Evolutionary conservation across 2,329 filamentous ascomycete genomes (phyloP).

Genomic region (Neopestalotiopsis sp.): DNA sequence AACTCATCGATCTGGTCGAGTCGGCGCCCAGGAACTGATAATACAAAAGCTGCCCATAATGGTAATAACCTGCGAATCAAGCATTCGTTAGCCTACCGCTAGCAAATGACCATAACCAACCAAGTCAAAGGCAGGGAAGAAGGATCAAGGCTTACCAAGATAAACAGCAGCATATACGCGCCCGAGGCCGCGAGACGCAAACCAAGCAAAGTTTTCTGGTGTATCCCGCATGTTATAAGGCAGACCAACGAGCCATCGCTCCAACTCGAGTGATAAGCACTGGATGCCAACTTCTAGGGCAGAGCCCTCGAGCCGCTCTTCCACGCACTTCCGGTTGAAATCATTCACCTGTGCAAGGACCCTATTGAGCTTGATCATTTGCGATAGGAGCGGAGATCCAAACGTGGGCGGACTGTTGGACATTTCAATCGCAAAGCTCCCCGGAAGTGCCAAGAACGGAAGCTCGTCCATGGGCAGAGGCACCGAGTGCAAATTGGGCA

Average conservation of each 20-base stretch:
- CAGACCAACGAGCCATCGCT: conserved; percentile 40
- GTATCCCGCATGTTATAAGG: conserved; percentile 42
- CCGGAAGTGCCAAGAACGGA: conserved; percentile 34
- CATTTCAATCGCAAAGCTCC: neutral
- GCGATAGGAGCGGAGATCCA: conserved; percentile 34
- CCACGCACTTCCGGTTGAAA: conserved; percentile 38
- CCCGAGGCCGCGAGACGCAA: conserved; percentile 44
- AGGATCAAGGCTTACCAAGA: conserved; percentile 34
- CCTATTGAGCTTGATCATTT: conserved; percentile 44
- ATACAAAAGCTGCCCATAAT: conserved; percentile 51
- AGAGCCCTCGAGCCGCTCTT: conserved; percentile 27
- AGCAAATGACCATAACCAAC: neutral
- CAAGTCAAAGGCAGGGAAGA: neutral
- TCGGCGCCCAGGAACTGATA: conserved; percentile 46
- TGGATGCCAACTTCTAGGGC: conserved; percentile 29
- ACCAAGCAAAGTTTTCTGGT: conserved; percentile 42
- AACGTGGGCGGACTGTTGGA: neutral
- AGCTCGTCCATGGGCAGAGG: conserved; percentile 43
- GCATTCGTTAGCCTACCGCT: neutral
- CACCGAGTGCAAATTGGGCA: conserved; percentile 30
- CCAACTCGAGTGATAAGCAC: conserved; percentile 36
- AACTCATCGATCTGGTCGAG: conserved; percentile 16
- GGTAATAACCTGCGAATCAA: conserved; percentile 38
- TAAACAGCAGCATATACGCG: conserved; percentile 49
- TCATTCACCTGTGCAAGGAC: conserved; percentile 47